Evolutionary conservation across 768 basidiomycete species (phyloP).

Genomic region (Russula ochroleuca): DNA sequence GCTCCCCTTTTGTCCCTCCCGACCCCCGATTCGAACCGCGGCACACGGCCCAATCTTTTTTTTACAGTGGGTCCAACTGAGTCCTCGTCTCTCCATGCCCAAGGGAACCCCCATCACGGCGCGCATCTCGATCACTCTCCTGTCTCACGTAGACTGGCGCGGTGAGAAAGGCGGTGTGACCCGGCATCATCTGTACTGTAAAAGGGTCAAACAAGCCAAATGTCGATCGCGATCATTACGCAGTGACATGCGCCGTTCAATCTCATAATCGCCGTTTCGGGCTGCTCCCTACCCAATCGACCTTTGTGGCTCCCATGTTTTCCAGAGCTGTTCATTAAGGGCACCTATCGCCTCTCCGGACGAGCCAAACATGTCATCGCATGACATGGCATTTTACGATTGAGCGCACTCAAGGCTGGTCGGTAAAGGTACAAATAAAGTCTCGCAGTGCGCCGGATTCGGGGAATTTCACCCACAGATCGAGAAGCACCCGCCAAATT

Average conservation of each 20-base stretch:
- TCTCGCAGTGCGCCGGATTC: neutral
- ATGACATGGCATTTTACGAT: neutral
- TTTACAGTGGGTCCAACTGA: neutral
- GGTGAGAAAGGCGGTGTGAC: too few relatives aligned
- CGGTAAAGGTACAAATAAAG: neutral
- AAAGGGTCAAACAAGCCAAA: neutral
- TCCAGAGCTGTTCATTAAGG: neutral
- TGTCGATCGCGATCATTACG: constrained; percentile 6
- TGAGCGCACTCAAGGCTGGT: too few relatives aligned
- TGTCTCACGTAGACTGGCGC: too few relatives aligned
- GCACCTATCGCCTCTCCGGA: neutral
- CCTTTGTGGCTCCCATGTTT: neutral
- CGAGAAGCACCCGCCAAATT: neutral
- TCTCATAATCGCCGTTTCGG: neutral
- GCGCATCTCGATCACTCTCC: neutral
- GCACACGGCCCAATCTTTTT: too few relatives aligned
- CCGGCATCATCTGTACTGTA: too few relatives aligned
- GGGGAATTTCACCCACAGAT: neutral
- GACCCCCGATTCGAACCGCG: neutral
- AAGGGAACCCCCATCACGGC: neutral
- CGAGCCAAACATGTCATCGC: neutral
- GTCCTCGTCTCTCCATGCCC: neutral
- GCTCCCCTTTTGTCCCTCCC: neutral
- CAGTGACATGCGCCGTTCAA: neutral
- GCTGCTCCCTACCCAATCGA: neutral